These are phyloP conservation scores for Neonectria hederae DNA, from an alignment of 2,329 filamentous ascomycete species.

Conservation along the genomic window DNA sequence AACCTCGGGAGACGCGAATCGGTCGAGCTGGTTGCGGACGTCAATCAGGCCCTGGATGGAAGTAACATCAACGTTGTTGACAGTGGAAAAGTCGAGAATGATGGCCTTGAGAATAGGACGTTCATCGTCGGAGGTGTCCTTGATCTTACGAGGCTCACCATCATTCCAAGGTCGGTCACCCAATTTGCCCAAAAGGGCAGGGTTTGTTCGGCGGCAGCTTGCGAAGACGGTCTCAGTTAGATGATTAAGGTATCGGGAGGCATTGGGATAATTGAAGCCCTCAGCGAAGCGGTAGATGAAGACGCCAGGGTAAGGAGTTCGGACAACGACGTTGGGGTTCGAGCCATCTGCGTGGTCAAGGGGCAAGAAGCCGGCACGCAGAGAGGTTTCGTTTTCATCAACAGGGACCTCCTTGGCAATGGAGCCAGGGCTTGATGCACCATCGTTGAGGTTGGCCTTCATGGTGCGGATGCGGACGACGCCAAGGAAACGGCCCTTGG, in stretches of 20 bases:
- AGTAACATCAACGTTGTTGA: constrained; percentile 66
- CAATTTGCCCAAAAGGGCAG: constrained; percentile 55
- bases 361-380: constrained; percentile 57
- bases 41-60: constrained; percentile 64
- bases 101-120: constrained; percentile 64
- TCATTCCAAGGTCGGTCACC: constrained; percentile 69
- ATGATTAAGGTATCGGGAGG: constrained; percentile 60
- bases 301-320: constrained; percentile 61
- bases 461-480: constrained; percentile 85
- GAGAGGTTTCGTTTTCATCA: constrained; percentile 57
- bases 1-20: constrained; percentile 56
- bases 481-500: constrained; percentile 81
- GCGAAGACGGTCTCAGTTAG: constrained; percentile 57
- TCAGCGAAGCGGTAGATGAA: constrained; percentile 66
- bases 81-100: constrained; percentile 64
- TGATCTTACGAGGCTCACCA: constrained; percentile 52
- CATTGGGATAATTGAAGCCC: constrained; percentile 66
- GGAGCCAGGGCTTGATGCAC: constrained; percentile 38
- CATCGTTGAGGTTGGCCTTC: constrained; percentile 75
- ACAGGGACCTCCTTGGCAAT: constrained; percentile 43
- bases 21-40: constrained; percentile 62
- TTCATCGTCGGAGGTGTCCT: constrained; percentile 44
- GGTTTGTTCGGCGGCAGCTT: constrained; percentile 56
- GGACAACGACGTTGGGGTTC: constrained; percentile 57
- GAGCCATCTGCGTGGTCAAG: constrained; percentile 60